phyloP scores from a whole-genome alignment of 805 yeast genomes.

The Yamadazyma sp. region DNA sequence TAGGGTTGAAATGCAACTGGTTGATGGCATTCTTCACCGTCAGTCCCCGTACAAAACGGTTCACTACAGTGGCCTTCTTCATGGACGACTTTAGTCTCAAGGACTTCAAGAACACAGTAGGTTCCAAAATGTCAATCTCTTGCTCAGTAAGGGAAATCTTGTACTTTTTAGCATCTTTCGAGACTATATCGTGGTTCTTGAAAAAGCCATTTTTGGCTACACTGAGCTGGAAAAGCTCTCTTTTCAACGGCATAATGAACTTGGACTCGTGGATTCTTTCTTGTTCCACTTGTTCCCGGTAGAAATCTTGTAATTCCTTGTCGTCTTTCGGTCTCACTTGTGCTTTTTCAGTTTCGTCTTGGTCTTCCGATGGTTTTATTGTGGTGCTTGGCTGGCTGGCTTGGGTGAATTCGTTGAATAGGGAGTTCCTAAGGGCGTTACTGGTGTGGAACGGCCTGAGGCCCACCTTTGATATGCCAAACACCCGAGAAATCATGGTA shows the following conservation, averaged over 20 bases:
- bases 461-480: slow-evolving; percentile 6
- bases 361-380: slow-evolving; percentile 9
- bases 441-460: slow-evolving; percentile 5
- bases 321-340: slow-evolving; percentile 32
- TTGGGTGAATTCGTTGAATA: slow-evolving; percentile 17
- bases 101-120: slow-evolving; percentile 79
- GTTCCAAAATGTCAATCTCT: slow-evolving; percentile 81
- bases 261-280: slow-evolving; percentile 52
- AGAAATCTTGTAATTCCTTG: slow-evolving; percentile 46
- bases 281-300: slow-evolving; percentile 43
- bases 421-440: slow-evolving; percentile 4
- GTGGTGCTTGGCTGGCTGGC: slow-evolving; percentile 9
- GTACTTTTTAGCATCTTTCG: slow-evolving; percentile 46
- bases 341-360: slow-evolving; percentile 15
- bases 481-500: slow-evolving; percentile 3
- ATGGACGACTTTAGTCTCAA: slow-evolving; percentile 82
- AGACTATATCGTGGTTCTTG: slow-evolving; percentile 57
- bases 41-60: slow-evolving; percentile 72
- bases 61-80: slow-evolving; percentile 81
- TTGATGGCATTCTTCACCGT: slow-evolving; percentile 79
- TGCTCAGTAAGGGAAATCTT: slow-evolving; percentile 55
- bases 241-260: slow-evolving; percentile 70
- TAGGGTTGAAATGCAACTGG: slow-evolving; percentile 85
- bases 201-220: slow-evolving; percentile 66
- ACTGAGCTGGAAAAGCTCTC: slow-evolving; percentile 58